These are phyloP conservation scores for Megacollybia marginata DNA, from an alignment of 768 basidiomycete genomes.

Conservation along the genomic window DNA sequence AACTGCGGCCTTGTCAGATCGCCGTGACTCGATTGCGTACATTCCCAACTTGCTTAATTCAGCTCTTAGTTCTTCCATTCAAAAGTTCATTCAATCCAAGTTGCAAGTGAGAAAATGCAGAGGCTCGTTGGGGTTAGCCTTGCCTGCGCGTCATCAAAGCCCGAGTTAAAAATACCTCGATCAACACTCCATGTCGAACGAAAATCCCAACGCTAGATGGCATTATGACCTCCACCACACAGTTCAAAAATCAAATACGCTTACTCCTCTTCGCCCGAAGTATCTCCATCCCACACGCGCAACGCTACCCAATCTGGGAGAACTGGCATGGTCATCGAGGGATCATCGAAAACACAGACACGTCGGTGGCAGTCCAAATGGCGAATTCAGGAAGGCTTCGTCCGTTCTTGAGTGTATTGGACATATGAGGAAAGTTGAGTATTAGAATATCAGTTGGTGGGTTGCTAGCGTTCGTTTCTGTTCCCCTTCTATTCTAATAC, in stretches of 20 bases:
- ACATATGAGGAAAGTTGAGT: conserved; percentile 29
- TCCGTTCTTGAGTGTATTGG: conserved; percentile 12
- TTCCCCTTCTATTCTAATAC: not conserved
- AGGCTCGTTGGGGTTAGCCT: no score
- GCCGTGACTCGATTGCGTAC: no score
- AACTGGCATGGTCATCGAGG: conserved; percentile 31
- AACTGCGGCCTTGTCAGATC: no score
- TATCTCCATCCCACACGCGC: conserved; percentile 5
- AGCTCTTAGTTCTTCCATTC: no score
- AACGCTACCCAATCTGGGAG: not conserved
- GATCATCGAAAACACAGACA: conserved; percentile 30
- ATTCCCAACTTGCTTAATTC: no score
- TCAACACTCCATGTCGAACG: no score
- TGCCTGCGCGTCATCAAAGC: no score
- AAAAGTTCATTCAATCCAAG: no score
- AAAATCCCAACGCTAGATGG: no score
- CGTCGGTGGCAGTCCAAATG: conserved; percentile 14
- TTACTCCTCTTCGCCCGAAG: conserved; percentile 18
- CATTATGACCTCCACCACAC: conserved; percentile 16
- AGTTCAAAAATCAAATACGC: conserved; percentile 15
- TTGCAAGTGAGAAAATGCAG: no score
- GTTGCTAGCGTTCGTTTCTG: conserved; percentile 24
- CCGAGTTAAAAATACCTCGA: no score
- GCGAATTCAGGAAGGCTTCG: conserved; percentile 9
- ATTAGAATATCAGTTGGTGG: conserved; percentile 41